Evolutionary conservation across 768 basidiomycete species (phyloP).

Genomic region (Amyloporia xantha): DNA sequence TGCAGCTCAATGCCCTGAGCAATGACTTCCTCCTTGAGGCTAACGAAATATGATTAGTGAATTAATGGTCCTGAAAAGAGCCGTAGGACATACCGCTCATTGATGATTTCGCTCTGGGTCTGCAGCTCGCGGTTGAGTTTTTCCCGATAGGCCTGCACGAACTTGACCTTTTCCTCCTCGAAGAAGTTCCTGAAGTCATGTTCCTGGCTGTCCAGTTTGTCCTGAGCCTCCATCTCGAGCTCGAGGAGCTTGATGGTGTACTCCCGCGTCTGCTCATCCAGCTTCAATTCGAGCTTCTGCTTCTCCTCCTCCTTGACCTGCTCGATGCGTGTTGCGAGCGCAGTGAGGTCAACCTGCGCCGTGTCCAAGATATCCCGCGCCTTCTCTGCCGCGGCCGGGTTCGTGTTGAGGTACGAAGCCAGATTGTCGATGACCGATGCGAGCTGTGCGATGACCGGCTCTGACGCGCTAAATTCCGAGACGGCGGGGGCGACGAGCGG

Average conservation of each 20-base stretch:
- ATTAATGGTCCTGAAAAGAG: background rate
- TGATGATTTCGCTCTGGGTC: conserved; percentile 88
- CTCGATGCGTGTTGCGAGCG: conserved; percentile 71
- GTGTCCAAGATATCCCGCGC: conserved; percentile 71
- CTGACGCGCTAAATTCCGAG: conserved; percentile 60
- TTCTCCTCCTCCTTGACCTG: conserved; percentile 77
- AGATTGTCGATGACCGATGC: conserved; percentile 91
- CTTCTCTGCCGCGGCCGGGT: conserved; percentile 59
- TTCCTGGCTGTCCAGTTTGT: conserved; percentile 80
- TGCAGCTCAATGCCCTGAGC: conserved; percentile 97
- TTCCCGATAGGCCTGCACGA: conserved; percentile 75
- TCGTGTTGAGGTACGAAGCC: conserved; percentile 72
- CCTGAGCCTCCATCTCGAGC: conserved; percentile 79
- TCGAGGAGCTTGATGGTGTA: conserved; percentile 78
- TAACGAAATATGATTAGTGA: conserved; percentile 31
- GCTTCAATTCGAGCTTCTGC: conserved; percentile 48
- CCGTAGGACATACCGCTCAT: conserved; percentile 69
- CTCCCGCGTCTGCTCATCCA: conserved; percentile 82
- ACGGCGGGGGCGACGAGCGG: conserved; percentile 82
- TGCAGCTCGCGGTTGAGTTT: conserved; percentile 81
- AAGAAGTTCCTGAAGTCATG: conserved; percentile 79
- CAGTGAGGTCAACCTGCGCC: conserved; percentile 76
- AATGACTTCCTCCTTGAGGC: conserved; percentile 89
- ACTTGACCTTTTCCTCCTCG: conserved; percentile 65
- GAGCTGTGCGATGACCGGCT: conserved; percentile 91